A percentile compares a stretch with the other conserved stretches of the same genome.
Conservation (phyloP, 768 basidiomycete genomes). For the Lentinus tigrinus region DNA sequence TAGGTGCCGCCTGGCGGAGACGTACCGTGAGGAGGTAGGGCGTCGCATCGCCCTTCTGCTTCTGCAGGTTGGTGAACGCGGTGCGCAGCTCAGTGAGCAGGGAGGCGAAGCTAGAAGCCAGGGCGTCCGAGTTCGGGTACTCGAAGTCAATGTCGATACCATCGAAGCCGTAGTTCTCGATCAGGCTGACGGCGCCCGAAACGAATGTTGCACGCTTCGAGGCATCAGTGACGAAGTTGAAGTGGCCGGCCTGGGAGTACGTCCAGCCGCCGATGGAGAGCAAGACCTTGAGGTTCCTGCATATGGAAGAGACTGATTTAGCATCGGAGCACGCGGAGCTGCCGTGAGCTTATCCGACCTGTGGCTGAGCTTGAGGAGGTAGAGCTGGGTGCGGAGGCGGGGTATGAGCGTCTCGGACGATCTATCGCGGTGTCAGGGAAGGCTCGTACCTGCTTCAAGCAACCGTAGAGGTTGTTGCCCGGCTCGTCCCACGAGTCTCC, state of each 20-base stretch:
- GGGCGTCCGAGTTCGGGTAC: constrained; percentile 57
- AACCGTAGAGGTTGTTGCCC: constrained; percentile 80
- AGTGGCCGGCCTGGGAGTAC: constrained; percentile 68
- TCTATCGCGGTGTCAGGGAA: background rate
- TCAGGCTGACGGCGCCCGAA: constrained; percentile 54
- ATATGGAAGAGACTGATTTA: background rate
- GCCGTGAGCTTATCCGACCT: constrained; percentile 28
- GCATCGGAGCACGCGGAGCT: background rate
- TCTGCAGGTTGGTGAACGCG: constrained; percentile 58
- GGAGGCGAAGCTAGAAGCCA: constrained; percentile 66
- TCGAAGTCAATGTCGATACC: constrained; percentile 83
- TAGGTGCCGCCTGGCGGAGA: background rate
- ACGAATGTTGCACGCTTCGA: constrained; percentile 57
- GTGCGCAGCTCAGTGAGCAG: constrained; percentile 61
- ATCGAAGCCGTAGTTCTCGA: constrained; percentile 79
- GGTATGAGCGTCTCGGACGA: background rate
- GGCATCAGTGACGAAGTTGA: constrained; percentile 57
- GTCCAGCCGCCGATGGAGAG: constrained; percentile 65
- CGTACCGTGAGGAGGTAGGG: constrained; percentile 57
- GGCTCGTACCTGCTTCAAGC: constrained; percentile 65
- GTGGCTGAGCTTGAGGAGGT: constrained; percentile 58
- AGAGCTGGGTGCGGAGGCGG: constrained; percentile 29
- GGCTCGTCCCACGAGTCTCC: constrained; percentile 71
- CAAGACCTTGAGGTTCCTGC: constrained; percentile 48
- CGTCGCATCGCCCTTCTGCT: constrained; percentile 56